Base-by-base conservation (phyloP, 345 rosid species). In the Lagerstroemia speciosa region DNA sequence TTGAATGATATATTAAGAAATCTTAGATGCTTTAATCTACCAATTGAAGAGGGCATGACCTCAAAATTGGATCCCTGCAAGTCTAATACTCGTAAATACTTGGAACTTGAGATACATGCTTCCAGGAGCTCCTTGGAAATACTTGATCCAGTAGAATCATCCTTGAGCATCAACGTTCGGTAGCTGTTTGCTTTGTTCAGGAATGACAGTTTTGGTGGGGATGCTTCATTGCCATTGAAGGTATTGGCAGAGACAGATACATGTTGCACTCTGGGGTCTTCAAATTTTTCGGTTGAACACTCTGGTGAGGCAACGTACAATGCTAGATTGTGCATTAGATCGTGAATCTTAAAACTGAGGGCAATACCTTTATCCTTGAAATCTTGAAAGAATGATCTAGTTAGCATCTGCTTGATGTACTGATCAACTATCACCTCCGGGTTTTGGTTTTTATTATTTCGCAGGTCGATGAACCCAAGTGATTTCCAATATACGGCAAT, bases 371-470 rank as follows among this genome's bases (percentile, higher is more conserved):
- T 6, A 32, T 66, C 8, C 68, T 2, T 29, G 33, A n/a, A 20
- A 7, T 66, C 37, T 40, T 74, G 77, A 6, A 77, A 70, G 46
- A 77, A 77, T 19, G 73, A 77, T 38, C 69, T 67, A 38, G 52
- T 30, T 32, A 63, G 9, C 40, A 71, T 64, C 33, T 70, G 72
- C 31, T 52, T 61, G 22, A 77, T 70, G 62, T 67, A 73, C 19
- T 71, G 70, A 24, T 62, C 61, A 45, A 69, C 65, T 2, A 48
- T 32, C 48, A 74, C 77, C 31, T 71, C 72, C 24, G 53, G 43
- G 14, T 67, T 40, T 40, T 62, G 37, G 8, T 63, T n/a, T n/a
- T n/a, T 46, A 29, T 74, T 67, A 37, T 62, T 14, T 10, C 70
- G 32, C 8, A 34, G 22, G 40, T 31, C 6, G 31, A 66, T 43